Percentiles rank a stretch among this genome's conserved stretches.
Conservation (phyloP, 228 moss, liverwort and hornwort genomes). For the Sphagnum fallax region DNA sequence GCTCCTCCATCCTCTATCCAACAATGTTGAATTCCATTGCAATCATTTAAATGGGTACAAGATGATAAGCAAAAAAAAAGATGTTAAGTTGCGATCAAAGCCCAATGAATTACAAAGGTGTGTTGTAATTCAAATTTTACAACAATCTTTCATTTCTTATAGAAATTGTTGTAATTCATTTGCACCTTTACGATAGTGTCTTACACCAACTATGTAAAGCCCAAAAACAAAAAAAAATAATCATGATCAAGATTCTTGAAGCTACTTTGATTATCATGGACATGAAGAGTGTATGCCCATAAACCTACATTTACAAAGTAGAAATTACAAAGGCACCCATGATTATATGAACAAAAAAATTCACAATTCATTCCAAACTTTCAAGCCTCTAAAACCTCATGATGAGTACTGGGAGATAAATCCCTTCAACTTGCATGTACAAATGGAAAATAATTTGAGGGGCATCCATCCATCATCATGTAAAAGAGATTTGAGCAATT, state of each 20-base stretch:
- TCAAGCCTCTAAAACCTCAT: no score
- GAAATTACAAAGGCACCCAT: background rate
- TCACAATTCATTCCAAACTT: background rate
- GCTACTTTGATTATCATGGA: conserved; percentile 94
- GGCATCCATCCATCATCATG: background rate
- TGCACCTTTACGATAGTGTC: no score
- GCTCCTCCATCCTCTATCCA: conserved; percentile 98
- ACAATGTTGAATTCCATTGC: conserved; percentile 31
- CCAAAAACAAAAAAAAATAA: background rate
- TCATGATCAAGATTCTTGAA: conserved; percentile 2
- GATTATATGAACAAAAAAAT: no score
- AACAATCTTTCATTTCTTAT: background rate
- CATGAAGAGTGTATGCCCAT: conserved; percentile 78
- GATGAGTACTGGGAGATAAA: no score
- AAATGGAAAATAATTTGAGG: background rate
- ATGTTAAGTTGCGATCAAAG: background rate
- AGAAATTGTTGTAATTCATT: no score
- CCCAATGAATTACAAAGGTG: background rate
- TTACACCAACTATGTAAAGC: background rate
- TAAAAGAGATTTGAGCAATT: background rate
- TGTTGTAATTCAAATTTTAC: background rate
- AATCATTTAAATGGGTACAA: no score
- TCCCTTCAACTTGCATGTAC: no score
- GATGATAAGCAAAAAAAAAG: background rate
- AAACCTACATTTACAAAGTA: conserved; percentile 49